Conservation (phyloP, 2,329 filamentous ascomycete genomes). For the Sporothrix protearum region DNA sequence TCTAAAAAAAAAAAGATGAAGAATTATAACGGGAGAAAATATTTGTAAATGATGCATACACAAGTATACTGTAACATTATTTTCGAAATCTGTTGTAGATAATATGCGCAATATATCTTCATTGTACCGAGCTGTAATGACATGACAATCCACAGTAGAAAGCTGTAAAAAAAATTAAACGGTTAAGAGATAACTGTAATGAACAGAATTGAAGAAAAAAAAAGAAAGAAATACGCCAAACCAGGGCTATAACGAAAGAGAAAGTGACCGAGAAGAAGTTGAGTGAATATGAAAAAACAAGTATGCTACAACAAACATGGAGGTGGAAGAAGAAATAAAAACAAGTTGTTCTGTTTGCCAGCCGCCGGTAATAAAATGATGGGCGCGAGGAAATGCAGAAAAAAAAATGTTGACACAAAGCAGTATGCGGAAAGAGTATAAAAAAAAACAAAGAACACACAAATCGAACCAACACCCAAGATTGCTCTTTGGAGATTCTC, state of each 20-base stretch:
- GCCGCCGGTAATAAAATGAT: not conserved
- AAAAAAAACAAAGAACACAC: not conserved
- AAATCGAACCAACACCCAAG: not conserved
- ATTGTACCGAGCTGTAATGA: too few species aligned
- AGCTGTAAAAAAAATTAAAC: conserved; percentile 2
- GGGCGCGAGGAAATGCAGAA: not conserved
- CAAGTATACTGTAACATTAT: too few species aligned
- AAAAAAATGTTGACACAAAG: not conserved
- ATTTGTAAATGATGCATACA: too few species aligned
- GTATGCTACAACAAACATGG: not conserved
- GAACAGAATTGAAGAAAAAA: not conserved
- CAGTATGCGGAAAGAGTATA: not conserved
- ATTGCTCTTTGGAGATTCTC: conserved; percentile 14
- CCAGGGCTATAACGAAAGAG: not conserved
- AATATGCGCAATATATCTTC: too few species aligned
- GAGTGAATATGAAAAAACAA: not conserved
- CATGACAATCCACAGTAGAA: too few species aligned
- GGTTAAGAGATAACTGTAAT: not conserved
- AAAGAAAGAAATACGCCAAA: not conserved
- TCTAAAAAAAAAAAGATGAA: too few species aligned
- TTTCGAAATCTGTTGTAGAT: too few species aligned
- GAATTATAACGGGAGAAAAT: too few species aligned
- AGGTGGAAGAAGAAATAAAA: not conserved
- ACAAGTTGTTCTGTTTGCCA: not conserved
- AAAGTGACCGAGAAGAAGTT: not conserved